Evolutionary conservation across 441 rosid genomes (phyloP).

Genomic region (Croton setiger): DNA sequence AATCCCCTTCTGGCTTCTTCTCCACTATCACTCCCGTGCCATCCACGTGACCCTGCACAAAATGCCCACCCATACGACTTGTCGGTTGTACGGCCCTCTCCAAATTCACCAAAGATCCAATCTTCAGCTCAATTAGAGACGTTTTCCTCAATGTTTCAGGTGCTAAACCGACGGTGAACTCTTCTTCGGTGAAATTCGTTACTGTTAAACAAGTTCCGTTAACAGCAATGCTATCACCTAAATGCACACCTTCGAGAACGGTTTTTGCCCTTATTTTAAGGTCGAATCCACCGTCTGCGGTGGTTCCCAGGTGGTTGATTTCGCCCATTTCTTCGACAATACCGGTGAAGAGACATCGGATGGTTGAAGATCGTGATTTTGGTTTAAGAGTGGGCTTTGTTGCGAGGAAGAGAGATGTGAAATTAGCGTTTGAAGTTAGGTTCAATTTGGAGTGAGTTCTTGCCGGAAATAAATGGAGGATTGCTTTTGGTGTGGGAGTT

Average conservation of each 20-base stretch:
- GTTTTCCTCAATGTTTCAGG: conserved; percentile 82
- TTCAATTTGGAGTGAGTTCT: conserved; percentile 20
- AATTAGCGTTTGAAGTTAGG: conserved; percentile 22
- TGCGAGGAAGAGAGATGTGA: conserved; percentile 26
- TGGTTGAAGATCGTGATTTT: conserved; percentile 14
- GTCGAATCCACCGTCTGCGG: conserved; percentile 53
- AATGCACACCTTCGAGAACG: conserved; percentile 55
- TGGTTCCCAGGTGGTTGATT: conserved; percentile 48
- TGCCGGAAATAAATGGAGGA: conserved; percentile 10
- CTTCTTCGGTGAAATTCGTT: conserved; percentile 52
- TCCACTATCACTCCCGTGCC: conserved; percentile 74
- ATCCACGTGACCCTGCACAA: conserved; percentile 96
- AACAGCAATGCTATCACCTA: conserved; percentile 82
- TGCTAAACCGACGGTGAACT: conserved; percentile 63
- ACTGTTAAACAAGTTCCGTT: conserved; percentile 92
- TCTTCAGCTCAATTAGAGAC: conserved; percentile 55
- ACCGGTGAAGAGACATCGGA: conserved; percentile 72
- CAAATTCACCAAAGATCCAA: conserved; percentile 78
- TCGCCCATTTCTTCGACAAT: conserved; percentile 85
- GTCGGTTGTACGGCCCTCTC: conserved; percentile 83
- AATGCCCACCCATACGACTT: conserved; percentile 87
- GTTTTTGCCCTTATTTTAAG: conserved; percentile 55
- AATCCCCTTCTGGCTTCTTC: conserved; percentile 64
- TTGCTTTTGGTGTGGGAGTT: not conserved
- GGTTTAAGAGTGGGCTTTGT: conserved; percentile 18